Base-by-base conservation (phyloP, 495 filamentous ascomycete species). In the Aspergillus heteromorphus region DNA sequence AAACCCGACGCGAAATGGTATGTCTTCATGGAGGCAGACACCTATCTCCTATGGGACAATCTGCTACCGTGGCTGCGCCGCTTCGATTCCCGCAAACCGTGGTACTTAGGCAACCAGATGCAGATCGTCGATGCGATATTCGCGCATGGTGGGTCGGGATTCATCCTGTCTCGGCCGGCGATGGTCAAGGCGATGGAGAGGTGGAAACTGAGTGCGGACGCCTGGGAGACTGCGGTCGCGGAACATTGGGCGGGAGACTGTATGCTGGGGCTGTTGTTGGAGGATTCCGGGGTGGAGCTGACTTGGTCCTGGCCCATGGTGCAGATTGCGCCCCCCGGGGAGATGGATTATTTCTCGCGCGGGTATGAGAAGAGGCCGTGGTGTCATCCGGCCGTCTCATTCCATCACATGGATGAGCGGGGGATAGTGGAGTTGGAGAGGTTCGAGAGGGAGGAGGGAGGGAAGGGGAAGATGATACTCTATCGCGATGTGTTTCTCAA, bases 21-120 rank as follows among this genome's bases (percentile, higher is more conserved):
- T 58, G 75, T 87, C 41, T 87, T 87, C 64, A 78, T 85, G 61
- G 85, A 87, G 55, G 80, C 81, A 0, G 85, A 89, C 63, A 85
- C 84, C 1, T 87, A 85, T 59, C 60, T 84, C 20, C 69, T 86
- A 42, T 87, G 83, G 83, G 71, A 78, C 59, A 85, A 81, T 45
- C 62, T 87, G 49, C 69, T 85, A 27, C 71, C 68, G n/a, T 85
- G 81, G 68, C 61, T 87, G 23, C 61, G 53, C 18, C 67, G 68
- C 23, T 68, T 86, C 9, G 75, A 83, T 54, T 67, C 75, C 10
- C 53, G 65, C 7, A 56, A 72, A 17, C 69, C 75, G 29, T 58
- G 74, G 21, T 87, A 87, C 62, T 69, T 86, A 23, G 83, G 83
- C 0, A 73, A 70, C 40, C 72, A 79, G 68, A 74, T 81, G 71